phyloP scores from a whole-genome alignment of 1,284 basidiomycete species.

The Dichomitus squalens region DNA sequence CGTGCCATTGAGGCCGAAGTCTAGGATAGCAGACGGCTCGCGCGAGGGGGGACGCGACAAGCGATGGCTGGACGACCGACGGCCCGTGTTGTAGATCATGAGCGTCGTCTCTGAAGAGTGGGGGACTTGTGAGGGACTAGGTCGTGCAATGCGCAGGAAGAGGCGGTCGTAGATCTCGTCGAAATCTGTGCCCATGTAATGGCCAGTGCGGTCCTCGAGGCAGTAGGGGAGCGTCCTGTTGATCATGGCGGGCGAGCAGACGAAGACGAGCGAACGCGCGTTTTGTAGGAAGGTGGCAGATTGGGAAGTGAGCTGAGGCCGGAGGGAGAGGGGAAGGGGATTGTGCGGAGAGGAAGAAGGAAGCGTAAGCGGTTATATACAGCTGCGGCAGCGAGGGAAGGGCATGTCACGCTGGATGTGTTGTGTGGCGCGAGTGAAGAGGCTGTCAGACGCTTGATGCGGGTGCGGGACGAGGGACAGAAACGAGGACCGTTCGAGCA shows the following conservation, averaged over 20 bases:
- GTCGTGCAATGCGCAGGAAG: constrained; percentile 60
- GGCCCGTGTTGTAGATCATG: constrained; percentile 61
- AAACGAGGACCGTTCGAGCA: constrained; percentile 7
- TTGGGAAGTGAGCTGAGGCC: not conserved
- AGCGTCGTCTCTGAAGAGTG: constrained; percentile 19
- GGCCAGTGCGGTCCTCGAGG: constrained; percentile 72
- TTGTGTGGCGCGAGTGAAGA: constrained; percentile 1
- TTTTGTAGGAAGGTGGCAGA: not conserved
- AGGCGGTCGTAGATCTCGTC: constrained; percentile 76
- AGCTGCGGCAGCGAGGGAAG: constrained; percentile 1
- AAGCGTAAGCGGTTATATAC: not conserved
- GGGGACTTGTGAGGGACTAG: constrained; percentile 21
- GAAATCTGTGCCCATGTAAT: constrained; percentile 57
- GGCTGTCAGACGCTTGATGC: constrained; percentile 13
- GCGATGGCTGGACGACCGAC: constrained; percentile 58
- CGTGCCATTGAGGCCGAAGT: constrained; percentile 55
- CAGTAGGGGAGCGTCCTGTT: constrained; percentile 49
- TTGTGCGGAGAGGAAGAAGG: not conserved
- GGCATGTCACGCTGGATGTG: too few relatives aligned
- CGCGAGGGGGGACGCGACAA: constrained; percentile 52
- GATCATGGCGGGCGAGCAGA: constrained; percentile 27
- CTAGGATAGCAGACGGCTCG: constrained; percentile 55
- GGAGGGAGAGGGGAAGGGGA: not conserved
- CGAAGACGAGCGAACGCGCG: not conserved
- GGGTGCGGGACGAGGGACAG: constrained; percentile 4